A percentile compares a stretch with the other conserved stretches of the same genome.
Conservation (phyloP, 345 rosid species). For the Alliaria petiolata region DNA sequence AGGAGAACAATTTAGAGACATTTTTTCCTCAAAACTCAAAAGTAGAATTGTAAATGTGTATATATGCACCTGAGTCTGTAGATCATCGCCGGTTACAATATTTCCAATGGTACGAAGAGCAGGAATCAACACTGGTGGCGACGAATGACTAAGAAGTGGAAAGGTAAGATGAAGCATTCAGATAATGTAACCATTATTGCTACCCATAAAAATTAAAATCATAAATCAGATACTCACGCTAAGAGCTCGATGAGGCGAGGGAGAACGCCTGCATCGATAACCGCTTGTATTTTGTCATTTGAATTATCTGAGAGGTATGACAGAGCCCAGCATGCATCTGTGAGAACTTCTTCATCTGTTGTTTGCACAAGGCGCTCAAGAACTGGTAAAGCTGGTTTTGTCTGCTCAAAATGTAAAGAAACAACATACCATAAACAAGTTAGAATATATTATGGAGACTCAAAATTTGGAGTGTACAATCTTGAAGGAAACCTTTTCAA, state of each 20-base stretch:
- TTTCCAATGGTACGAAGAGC: constrained; percentile 89
- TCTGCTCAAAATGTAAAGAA: constrained; percentile 38
- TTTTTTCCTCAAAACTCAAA: neutral
- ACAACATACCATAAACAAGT: constrained; percentile 14
- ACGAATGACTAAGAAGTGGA: constrained; percentile 46
- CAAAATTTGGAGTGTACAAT: neutral
- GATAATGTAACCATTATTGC: neutral
- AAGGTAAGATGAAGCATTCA: constrained; percentile 5
- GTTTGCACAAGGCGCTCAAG: constrained; percentile 65
- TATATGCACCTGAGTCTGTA: constrained; percentile 69
- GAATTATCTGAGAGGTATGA: constrained; percentile 74
- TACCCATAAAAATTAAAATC: neutral
- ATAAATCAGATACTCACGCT: constrained; percentile 42
- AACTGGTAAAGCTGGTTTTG: constrained; percentile 67
- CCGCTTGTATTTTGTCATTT: constrained; percentile 73
- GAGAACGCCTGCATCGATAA: constrained; percentile 63
- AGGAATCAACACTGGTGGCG: constrained; percentile 76
- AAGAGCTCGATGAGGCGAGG: constrained; percentile 71
- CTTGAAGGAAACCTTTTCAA: constrained; percentile 54
- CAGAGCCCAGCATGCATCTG: constrained; percentile 86
- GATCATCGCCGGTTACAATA: constrained; percentile 79
- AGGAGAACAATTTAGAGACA: neutral
- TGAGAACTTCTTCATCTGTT: constrained; percentile 80
- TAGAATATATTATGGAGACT: neutral
- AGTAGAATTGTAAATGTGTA: neutral